Base-by-base conservation (phyloP, 2,329 filamentous ascomycete species). In the Pseudogymnoascus verrucosus region DNA sequence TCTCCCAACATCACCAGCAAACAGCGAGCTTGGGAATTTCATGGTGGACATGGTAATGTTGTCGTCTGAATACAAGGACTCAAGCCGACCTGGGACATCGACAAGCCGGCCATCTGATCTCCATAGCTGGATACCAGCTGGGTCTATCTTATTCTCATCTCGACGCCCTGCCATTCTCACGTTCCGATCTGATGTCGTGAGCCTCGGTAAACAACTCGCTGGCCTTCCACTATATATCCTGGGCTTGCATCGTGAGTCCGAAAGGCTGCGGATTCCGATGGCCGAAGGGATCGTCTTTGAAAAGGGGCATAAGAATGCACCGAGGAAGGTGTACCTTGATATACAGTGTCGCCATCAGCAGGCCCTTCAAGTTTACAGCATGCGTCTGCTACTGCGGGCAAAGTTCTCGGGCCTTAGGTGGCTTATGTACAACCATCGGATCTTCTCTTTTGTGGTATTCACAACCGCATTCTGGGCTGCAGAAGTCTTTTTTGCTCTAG, bases 41-140 rank as follows among this genome's bases (percentile, higher is more conserved):
- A 99, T 99, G 95, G 79, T 98, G 16, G 88, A 90, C 57, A 78
- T 96, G 14, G 83, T 86, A 65, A 83, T 96, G 61, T 81, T 90
- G 60, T 80, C 80, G 26, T 76, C 77, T 23, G 74, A 76, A 23
- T 75, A 76, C 7, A 73, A 70, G 3, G 28, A 69, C 70, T 37
- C 69, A 64, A 66, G 67, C 28, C 51, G 51, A 21, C 51, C 51
- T 57, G 51, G 51, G 5, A 23, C 68, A 14, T 65, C 66, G 8
- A n/a, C 67, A 61, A 37, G 62, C 70, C 39, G 47, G 64, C 42
- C 61, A 68, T 61, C 51, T 67, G 61, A 67, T 73, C 65, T 67
- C 71, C 7, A 71, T 76, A 63, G 65, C 69, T 42, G 61, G 59
- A 40, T 54, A 39, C 39, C 59, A 61, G 39, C 39, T 39, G 71